Percentiles rank a stretch among this genome's conserved stretches.
These are phyloP conservation scores for Citrus australasica DNA, from an alignment of 345 rosid species.

Conservation along the genomic window DNA sequence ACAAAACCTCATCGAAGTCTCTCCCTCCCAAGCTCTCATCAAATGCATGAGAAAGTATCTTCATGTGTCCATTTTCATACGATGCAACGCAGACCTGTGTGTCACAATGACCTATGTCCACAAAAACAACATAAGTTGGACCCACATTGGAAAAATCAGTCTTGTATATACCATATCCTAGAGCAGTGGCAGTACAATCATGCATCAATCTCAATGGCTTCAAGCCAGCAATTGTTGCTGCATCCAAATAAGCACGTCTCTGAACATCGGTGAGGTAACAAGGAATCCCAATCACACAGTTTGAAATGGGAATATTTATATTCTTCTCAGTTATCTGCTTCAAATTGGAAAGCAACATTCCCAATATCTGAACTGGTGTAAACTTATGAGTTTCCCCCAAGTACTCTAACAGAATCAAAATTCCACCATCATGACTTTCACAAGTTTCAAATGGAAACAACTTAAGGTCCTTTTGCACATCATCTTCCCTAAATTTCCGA, in stretches of 20 bases:
- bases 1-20: slow-evolving; percentile 59
- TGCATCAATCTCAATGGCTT: slow-evolving; percentile 61
- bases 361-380: slow-evolving; percentile 52
- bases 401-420: slow-evolving; percentile 41
- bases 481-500: slow-evolving; percentile 40
- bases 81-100: slow-evolving; percentile 55
- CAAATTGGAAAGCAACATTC: slow-evolving; percentile 66
- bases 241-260: slow-evolving; percentile 58
- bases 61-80: slow-evolving; percentile 51
- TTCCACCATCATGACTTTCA: slow-evolving; percentile 44
- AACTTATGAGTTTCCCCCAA: slow-evolving; percentile 51
- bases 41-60: slow-evolving; percentile 52
- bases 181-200: slow-evolving; percentile 65
- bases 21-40: slow-evolving; percentile 57
- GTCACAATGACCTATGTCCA: slow-evolving; percentile 64
- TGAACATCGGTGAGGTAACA: slow-evolving; percentile 57
- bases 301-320: slow-evolving; percentile 37
- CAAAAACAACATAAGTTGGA: slow-evolving; percentile 44
- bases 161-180: slow-evolving; percentile 69
- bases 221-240: slow-evolving; percentile 61
- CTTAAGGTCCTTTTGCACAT: slow-evolving; percentile 49
- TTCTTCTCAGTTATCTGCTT: slow-evolving; percentile 54
- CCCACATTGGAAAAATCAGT: slow-evolving; percentile 40
- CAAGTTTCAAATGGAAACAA: slow-evolving; percentile 51
- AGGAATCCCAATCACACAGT: slow-evolving; percentile 67